phyloP scores from a whole-genome alignment of 257 asterid species.

The Leptodermis oblonga region DNA sequence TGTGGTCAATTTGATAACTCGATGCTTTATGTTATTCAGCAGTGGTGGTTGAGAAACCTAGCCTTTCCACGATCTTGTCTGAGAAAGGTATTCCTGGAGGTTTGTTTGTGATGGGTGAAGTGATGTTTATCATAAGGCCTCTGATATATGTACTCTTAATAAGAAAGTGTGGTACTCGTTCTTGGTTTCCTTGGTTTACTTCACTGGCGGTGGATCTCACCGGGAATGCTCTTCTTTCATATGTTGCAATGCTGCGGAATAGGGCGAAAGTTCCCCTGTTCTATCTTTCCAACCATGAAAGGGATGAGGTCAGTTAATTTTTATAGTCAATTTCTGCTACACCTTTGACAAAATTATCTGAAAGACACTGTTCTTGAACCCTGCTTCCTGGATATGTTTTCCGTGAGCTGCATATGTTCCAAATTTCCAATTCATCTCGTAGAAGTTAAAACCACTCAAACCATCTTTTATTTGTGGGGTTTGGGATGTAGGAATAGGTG shows the following conservation, averaged over 20 bases:
- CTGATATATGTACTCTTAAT: conserved; percentile 69
- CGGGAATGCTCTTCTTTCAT: conserved; percentile 62
- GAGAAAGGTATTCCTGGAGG: conserved; percentile 71
- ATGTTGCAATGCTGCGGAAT: conserved; percentile 25
- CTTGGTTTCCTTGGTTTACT: conserved; percentile 91
- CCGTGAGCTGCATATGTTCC: not conserved
- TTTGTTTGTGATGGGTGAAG: conserved; percentile 72
- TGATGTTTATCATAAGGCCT: conserved; percentile 73
- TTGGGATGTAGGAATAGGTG: not conserved
- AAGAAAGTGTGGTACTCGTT: conserved; percentile 63
- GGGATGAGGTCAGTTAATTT: conserved; percentile 55
- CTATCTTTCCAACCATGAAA: conserved; percentile 52
- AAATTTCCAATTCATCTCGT: no score
- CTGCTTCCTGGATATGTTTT: not conserved
- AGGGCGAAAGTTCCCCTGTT: conserved; percentile 32
- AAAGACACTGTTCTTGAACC: not conserved
- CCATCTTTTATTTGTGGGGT: not conserved
- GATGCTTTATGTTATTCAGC: conserved; percentile 30
- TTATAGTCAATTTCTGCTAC: not conserved
- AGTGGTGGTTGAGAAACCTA: conserved; percentile 37
- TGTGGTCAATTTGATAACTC: not conserved
- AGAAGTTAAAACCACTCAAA: not conserved
- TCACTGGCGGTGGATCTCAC: conserved; percentile 64
- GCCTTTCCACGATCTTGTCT: conserved; percentile 54
- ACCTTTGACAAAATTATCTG: not conserved